Evolutionary conservation across 768 basidiomycete genomes (phyloP), one percentile per base, ranked within the genome.

Genomic region (Fomitopsis serialis): DNA sequence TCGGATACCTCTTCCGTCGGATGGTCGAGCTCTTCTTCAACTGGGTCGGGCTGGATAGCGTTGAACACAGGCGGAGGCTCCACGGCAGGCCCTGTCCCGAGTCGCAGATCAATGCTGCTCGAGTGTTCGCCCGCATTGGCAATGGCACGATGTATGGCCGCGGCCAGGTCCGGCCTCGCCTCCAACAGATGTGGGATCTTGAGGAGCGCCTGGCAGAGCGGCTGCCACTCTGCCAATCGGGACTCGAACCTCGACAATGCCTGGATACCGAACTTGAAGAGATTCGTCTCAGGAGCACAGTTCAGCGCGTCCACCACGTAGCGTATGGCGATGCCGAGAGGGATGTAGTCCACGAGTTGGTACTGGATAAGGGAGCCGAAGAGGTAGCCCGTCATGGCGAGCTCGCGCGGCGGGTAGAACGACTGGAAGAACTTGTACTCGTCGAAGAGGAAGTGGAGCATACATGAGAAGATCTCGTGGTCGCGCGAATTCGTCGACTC

Each of bases 371-470:
- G 81, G 27, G 93, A 94, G 32, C 97, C 97, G 58, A 98, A 98
- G 25, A 99, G 80, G 64, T 92, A 88, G 45, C 91, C 97, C 7
- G 97, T 98, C 85, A 98, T 93, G 49, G 86, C 84, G 44, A 98
- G 79, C 72, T 98, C 94, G 59, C 94, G 89, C 36, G 89, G 78
- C 23, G 97, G 97, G 63, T 93, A 93, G 71, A 88, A 97, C 37
- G 89, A 88, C 66, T 96, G 92, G 82, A 98, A 97, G 78, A 98
- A 99, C 65, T 94, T 95, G 83, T 97, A 97, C 73, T 99, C 97
- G 81, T 98, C 97, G 72, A 99, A 98, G 42, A 99, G 82, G 77
- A 97, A 96, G 74, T 98, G 95, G 48, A 99, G 86, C 85, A 97
- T 97, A 81, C 94, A 98, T n/a, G 94, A 97, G 66, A 98, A 98